Percentiles rank a stretch among this genome's conserved stretches.
These are phyloP conservation scores for Phalaenopsis hybrid DNA, from an alignment of 116 monocot species.

Conservation along the genomic window DNA sequence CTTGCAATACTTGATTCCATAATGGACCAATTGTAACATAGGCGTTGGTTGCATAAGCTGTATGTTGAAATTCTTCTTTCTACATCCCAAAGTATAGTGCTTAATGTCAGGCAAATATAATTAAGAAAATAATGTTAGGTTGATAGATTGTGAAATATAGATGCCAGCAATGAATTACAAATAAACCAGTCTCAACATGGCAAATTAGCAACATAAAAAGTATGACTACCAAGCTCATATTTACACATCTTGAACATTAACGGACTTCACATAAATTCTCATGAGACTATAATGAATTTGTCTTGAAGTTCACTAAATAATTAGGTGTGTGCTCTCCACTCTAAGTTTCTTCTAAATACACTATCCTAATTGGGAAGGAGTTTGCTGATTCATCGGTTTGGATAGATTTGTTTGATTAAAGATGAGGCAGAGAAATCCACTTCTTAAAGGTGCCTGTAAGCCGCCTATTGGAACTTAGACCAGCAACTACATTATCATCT, in stretches of 20 bases:
- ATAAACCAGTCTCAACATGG: neutral
- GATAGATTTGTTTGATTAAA: too few species aligned
- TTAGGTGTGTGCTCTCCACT: too few species aligned
- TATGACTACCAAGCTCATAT: neutral
- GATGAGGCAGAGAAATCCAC: too few species aligned
- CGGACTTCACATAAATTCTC: too few species aligned
- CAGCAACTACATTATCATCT: too few species aligned
- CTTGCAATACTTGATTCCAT: slow-evolving; percentile 63
- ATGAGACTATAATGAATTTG: too few species aligned
- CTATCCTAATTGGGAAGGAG: too few species aligned
- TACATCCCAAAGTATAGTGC: slow-evolving; percentile 12
- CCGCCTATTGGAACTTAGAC: too few species aligned
- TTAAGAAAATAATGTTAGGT: neutral
- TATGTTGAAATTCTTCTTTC: slow-evolving; percentile 99
- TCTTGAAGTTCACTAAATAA: too few species aligned
- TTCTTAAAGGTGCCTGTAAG: too few species aligned
- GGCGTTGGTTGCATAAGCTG: slow-evolving; percentile 92
- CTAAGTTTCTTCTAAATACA: too few species aligned
- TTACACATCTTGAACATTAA: neutral
- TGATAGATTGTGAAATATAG: neutral
- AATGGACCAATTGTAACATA: slow-evolving; percentile 78
- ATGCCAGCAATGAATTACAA: neutral
- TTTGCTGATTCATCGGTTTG: too few species aligned
- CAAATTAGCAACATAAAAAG: neutral
- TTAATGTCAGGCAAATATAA: neutral